Conservation (phyloP, 495 filamentous ascomycete species). For the Hypoxylon fuscum region DNA sequence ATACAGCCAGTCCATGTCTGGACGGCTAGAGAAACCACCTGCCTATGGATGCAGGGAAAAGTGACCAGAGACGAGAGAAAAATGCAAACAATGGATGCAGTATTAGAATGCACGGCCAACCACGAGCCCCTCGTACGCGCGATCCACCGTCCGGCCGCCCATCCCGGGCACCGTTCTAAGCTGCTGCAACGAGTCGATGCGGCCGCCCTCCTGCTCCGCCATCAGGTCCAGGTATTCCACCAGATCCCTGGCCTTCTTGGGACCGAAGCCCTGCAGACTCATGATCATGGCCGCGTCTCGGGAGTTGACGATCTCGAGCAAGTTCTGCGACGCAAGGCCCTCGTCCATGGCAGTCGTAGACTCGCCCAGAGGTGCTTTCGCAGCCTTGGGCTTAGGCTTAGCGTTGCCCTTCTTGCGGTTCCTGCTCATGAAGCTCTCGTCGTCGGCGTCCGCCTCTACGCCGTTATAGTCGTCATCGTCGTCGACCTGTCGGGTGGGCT, state of each 20-base stretch:
- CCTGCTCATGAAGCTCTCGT: slow-evolving; percentile 52
- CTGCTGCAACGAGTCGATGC: slow-evolving; percentile 59
- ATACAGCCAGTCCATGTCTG: slow-evolving; percentile 8
- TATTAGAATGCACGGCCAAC: slow-evolving; percentile 2
- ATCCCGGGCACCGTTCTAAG: slow-evolving; percentile 66
- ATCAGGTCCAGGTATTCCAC: slow-evolving; percentile 64
- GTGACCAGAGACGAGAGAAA: slow-evolving; percentile 6
- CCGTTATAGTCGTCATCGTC: slow-evolving; percentile 47
- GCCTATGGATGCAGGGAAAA: slow-evolving; percentile 18
- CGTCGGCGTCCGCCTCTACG: slow-evolving; percentile 59
- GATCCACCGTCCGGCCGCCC: slow-evolving; percentile 67
- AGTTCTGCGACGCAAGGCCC: slow-evolving; percentile 59
- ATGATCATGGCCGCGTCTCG: slow-evolving; percentile 75
- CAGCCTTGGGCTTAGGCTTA: slow-evolving; percentile 48
- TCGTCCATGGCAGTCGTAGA: slow-evolving; percentile 33
- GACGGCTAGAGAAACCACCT: slow-evolving; percentile 22
- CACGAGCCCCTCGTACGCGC: slow-evolving; percentile 56
- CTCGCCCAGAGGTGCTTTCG: slow-evolving; percentile 22
- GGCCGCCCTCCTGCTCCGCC: slow-evolving; percentile 50
- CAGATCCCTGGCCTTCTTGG: slow-evolving; percentile 71
- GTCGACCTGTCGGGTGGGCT: slow-evolving; percentile 12
- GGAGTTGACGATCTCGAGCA: slow-evolving; percentile 88
- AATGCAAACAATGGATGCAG: slow-evolving; percentile 1
- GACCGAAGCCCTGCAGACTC: slow-evolving; percentile 74
- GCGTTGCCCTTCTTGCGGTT: slow-evolving; percentile 45